A percentile compares a stretch with the other conserved stretches of the same genome.
Evolutionary conservation across 2,329 filamentous ascomycete genomes (phyloP).

Genomic region (Monosporascus sp.): DNA sequence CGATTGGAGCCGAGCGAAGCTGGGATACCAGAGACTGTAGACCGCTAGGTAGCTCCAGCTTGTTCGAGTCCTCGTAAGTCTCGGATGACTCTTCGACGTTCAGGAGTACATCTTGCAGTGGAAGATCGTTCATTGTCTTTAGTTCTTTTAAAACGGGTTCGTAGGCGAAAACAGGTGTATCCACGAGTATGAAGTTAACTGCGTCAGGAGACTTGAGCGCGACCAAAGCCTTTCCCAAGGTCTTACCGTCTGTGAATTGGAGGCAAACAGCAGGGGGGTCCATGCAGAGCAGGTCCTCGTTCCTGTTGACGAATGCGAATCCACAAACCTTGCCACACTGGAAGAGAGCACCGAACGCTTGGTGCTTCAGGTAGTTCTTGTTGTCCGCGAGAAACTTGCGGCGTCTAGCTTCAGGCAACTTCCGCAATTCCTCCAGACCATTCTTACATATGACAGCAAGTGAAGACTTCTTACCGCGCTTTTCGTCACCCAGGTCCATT

Average conservation of each 20-base stretch:
- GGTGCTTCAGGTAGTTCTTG: conserved; percentile 50
- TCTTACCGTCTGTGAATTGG: conserved; percentile 39
- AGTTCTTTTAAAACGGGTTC: conserved; percentile 58
- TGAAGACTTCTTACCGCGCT: conserved; percentile 24
- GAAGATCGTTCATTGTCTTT: conserved; percentile 47
- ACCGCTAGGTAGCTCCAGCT: not conserved
- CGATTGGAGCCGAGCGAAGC: conserved; percentile 1
- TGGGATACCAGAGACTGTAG: not conserved
- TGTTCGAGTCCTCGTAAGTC: not conserved
- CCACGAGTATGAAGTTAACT: conserved; percentile 49
- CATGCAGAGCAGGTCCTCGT: conserved; percentile 39
- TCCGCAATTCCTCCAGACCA: conserved; percentile 40
- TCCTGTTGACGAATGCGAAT: conserved; percentile 54
- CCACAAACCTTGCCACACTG: conserved; percentile 44
- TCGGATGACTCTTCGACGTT: not conserved
- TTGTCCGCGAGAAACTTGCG: conserved; percentile 42
- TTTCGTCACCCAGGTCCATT: conserved; percentile 30
- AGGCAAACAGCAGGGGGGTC: conserved; percentile 44
- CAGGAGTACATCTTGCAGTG: conserved; percentile 30
- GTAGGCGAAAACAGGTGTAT: conserved; percentile 62
- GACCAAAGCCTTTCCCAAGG: not conserved
- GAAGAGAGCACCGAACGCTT: conserved; percentile 56
- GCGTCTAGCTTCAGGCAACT: conserved; percentile 22
- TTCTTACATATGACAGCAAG: conserved; percentile 34
- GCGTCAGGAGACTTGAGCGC: conserved; percentile 10